Evolutionary conservation across 1,284 basidiomycete species (phyloP).

Genomic region (Violaceomyces palustris): DNA sequence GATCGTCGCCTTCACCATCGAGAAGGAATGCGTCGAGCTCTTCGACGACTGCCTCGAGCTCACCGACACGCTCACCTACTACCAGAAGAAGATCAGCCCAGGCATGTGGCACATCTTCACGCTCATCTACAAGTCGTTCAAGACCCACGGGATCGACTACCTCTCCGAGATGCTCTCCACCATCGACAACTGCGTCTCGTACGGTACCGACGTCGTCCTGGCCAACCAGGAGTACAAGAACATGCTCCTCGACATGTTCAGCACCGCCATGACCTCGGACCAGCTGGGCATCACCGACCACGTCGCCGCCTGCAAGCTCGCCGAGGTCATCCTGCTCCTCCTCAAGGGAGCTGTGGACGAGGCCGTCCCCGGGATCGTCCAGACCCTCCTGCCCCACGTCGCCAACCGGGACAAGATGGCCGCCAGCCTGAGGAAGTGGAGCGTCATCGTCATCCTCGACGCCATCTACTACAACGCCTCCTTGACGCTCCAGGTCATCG

Average conservation of each 20-base stretch:
- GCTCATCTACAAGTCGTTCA: conserved; percentile 77
- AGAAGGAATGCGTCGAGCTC: conserved; percentile 58
- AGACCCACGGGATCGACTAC: conserved; percentile 76
- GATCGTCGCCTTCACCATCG: conserved; percentile 68
- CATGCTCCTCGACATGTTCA: conserved; percentile 79
- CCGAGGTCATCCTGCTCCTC: conserved; percentile 74
- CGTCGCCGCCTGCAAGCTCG: conserved; percentile 78
- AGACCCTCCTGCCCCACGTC: conserved; percentile 27
- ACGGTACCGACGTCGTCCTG: conserved; percentile 71
- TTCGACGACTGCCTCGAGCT: conserved; percentile 85
- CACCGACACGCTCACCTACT: conserved; percentile 79
- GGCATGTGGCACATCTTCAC: conserved; percentile 84
- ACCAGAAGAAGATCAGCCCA: conserved; percentile 68
- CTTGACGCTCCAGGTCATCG: conserved; percentile 71
- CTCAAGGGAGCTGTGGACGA: conserved; percentile 65
- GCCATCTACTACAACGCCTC: conserved; percentile 77
- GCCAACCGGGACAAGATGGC: conserved; percentile 57
- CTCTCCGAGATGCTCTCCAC: conserved; percentile 76
- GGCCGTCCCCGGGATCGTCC: conserved; percentile 36
- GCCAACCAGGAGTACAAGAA: conserved; percentile 68
- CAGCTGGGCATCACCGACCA: conserved; percentile 65
- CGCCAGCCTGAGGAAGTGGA: conserved; percentile 66
- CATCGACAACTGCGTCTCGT: conserved; percentile 83
- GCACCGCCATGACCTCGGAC: conserved; percentile 66
- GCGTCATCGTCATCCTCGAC: conserved; percentile 77